Evolutionary conservation across 148 eudicot genomes (phyloP).

Genomic region (Spergularia bocconei): DNA sequence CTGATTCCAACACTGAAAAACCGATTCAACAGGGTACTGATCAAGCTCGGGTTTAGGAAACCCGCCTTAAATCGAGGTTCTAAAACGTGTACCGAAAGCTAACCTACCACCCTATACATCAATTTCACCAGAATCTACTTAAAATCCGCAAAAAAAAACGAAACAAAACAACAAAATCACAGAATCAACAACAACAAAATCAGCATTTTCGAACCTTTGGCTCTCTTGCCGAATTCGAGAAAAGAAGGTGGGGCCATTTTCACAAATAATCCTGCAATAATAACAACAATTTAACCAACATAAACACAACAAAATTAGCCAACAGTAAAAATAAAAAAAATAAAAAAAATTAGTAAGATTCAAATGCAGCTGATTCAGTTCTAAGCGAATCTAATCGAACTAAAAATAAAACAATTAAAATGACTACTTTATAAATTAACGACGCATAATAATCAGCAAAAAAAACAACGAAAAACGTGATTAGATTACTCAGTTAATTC

Average conservation of each 20-base stretch:
- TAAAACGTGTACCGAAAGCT: background rate
- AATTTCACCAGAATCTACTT: background rate
- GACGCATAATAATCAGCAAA: background rate
- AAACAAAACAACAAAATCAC: background rate
- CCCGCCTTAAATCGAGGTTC: background rate
- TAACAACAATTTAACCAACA: background rate
- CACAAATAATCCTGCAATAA: slow-evolving; percentile 6
- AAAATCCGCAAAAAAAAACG: background rate
- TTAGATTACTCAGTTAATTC: background rate
- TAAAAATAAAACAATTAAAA: background rate
- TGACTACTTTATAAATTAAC: too few relatives aligned
- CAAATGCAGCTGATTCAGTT: background rate
- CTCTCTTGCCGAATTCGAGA: slow-evolving; percentile 28
- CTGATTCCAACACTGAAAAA: background rate
- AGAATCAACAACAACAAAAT: background rate
- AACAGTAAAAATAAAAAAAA: background rate
- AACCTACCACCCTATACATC: background rate
- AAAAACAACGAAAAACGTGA: background rate
- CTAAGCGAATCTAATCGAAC: background rate
- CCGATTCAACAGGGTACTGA: too few relatives aligned
- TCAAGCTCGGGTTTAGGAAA: too few relatives aligned
- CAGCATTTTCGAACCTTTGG: slow-evolving; percentile 13
- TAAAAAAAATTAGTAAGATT: background rate
- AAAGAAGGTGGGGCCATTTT: slow-evolving; percentile 29
- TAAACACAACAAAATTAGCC: background rate